Percentiles rank a stretch among this genome's conserved stretches.
These are phyloP conservation scores for Pachysandra terminalis DNA, from an alignment of 164 flowering plant genomes.

Conservation along the genomic window DNA sequence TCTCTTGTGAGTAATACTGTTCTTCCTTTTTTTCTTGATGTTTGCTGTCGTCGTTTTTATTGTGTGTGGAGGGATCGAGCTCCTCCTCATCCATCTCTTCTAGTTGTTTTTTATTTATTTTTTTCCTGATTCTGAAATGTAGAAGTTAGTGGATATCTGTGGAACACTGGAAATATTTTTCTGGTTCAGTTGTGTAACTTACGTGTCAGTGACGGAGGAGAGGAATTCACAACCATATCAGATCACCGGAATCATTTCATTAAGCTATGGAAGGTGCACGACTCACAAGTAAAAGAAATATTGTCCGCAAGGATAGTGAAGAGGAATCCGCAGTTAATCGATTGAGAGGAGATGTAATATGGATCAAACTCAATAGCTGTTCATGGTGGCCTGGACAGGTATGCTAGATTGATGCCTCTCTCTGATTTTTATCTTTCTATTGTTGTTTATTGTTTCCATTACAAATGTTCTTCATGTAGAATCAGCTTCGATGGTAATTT, in stretches of 20 bases:
- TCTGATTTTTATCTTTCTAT: not conserved
- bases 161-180: not conserved
- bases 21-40: no score
- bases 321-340: slow-evolving; percentile 13
- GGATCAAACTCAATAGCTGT: slow-evolving; percentile 34
- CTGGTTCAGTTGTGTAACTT: not conserved
- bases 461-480: no score
- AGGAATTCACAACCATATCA: not conserved
- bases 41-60: no score
- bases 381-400: slow-evolving; percentile 78
- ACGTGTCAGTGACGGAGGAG: not conserved
- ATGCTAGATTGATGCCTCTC: slow-evolving; percentile 2
- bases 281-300: slow-evolving; percentile 10
- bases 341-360: slow-evolving; percentile 41
- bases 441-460: not conserved
- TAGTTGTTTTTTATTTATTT: no score
- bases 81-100: no score
- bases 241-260: not conserved
- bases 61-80: no score
- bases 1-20: no score
- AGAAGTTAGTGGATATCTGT: not conserved
- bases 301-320: slow-evolving; percentile 9
- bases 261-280: slow-evolving; percentile 27
- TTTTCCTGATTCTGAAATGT: not conserved
- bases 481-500: not conserved